Conservation (phyloP, 768 basidiomycete genomes). For the Kwoniella sp. region DNA sequence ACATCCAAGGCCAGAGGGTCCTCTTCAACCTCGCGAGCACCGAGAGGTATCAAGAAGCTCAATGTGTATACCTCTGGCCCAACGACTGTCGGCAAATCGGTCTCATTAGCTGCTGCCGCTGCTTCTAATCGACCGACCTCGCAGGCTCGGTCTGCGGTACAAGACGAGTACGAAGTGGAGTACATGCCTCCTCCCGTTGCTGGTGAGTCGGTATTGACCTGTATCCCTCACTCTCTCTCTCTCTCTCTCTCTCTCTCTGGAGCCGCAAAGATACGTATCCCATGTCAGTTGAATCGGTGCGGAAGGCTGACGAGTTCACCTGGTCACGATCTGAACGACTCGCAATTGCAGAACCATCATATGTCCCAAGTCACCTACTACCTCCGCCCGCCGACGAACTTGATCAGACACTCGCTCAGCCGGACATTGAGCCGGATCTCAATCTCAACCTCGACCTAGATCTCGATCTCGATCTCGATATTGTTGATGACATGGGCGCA, state of each 20-base stretch:
- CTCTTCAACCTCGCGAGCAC: background rate
- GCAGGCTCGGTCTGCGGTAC: too few species aligned
- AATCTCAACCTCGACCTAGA: background rate
- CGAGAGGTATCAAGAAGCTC: background rate
- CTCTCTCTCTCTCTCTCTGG: too few species aligned
- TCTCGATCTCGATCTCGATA: background rate
- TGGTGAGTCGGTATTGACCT: too few species aligned
- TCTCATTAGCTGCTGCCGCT: too few species aligned
- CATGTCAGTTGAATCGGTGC: too few species aligned
- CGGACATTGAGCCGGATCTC: background rate
- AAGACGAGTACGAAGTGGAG: constrained; percentile 13
- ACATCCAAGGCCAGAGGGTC: background rate
- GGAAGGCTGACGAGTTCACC: too few species aligned
- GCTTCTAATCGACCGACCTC: too few species aligned
- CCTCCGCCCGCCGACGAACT: background rate
- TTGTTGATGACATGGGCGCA: too few species aligned
- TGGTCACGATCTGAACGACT: too few species aligned
- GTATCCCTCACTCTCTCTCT: too few species aligned
- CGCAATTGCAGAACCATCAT: background rate
- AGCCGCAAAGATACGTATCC: too few species aligned
- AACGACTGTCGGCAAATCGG: too few species aligned
- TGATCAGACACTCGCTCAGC: background rate
- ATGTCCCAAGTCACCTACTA: background rate
- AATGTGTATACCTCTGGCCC: constrained; percentile 20
- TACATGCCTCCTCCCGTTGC: constrained; percentile 10